Evolutionary conservation across 2,329 filamentous ascomycete species (phyloP).

Genomic region (Elsinoe ampelina): DNA sequence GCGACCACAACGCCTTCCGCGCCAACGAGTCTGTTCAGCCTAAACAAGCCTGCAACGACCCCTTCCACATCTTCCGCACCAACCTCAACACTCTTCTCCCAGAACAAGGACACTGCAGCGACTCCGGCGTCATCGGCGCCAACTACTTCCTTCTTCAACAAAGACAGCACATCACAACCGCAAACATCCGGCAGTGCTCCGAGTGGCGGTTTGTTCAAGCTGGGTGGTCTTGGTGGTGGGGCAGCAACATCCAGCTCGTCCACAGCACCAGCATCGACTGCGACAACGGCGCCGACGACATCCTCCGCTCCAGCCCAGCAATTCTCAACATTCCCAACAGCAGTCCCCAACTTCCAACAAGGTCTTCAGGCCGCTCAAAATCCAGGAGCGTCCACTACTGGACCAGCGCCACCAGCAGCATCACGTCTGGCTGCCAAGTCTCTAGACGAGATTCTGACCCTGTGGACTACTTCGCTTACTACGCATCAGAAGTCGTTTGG

Average conservation of each 20-base stretch:
- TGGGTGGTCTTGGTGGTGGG: constrained; percentile 8
- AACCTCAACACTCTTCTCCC: constrained; percentile 12
- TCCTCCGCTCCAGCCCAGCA: constrained; percentile 12
- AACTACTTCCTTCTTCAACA: background rate
- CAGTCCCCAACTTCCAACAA: constrained; percentile 34
- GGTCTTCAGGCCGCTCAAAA: no score
- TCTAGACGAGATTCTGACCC: constrained; percentile 96
- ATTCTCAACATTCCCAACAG: constrained; percentile 19
- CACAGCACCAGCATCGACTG: constrained; percentile 18
- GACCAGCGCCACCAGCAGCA: constrained; percentile 67
- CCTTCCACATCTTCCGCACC: constrained; percentile 8
- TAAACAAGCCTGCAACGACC: background rate
- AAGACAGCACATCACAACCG: background rate
- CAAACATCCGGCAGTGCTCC: constrained; percentile 12
- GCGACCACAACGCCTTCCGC: constrained; percentile 11
- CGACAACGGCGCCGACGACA: constrained; percentile 18
- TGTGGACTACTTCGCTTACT: constrained; percentile 89
- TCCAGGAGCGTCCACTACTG: constrained; percentile 61
- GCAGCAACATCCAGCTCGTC: constrained; percentile 14
- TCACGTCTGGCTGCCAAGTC: constrained; percentile 95
- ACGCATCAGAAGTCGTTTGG: constrained; percentile 98
- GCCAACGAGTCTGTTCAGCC: constrained; percentile 3
- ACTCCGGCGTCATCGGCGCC: constrained; percentile 12
- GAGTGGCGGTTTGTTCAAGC: constrained; percentile 13
- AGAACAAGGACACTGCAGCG: constrained; percentile 16